Evolutionary conservation across 129 eudicot genomes (phyloP), one percentile per base, ranked within the genome.

Genomic region (Oenanthe sinensis): DNA sequence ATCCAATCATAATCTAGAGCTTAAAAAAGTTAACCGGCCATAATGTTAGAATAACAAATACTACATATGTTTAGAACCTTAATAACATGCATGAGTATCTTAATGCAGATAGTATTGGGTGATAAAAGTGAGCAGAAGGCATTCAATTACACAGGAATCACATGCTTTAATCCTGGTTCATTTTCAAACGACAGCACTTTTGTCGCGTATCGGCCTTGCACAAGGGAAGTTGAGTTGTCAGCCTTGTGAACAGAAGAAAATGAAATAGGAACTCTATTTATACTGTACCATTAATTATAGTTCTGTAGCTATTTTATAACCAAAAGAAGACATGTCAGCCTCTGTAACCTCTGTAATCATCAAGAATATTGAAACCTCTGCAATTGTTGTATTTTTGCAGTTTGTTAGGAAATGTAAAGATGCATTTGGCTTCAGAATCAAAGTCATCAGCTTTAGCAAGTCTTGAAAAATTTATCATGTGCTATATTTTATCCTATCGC

Each of bases 161-260:
- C 96, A 45, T 95, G 98, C 85, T 90, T 95, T 43, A 95, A 95
- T 87, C 97, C 98, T 5, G 97, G 98, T 77, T 91, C 98, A 28
- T 95, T 95, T 86, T 90, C 98, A 75, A 92, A 83, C 20, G 97
- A 95, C 75, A 78, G 63, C 84, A 90, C 97, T 45, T 95, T 95
- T 67, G 94, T 87, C 45, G 98, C 90, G 17, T 95, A 91, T 79
- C 88, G 98, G 33, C 97, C 98, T 70, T 88, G 92, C 77, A 87
- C 85, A 79, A 90, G 82, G 74, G 93, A 88, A 86, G 97, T 90
- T 77, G 98, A 95, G 82, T 71, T 91, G 45, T 95, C 98, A 58
- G 88, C 91, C 55, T 62, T 94, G 37, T 90, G 83, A 79, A 65
- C 72, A 45, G 40, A 36, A 47, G 40, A 11, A 76, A 50, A 2